These are phyloP conservation scores for Boechera retrofracta DNA, from an alignment of 345 rosid species.

Conservation along the genomic window DNA sequence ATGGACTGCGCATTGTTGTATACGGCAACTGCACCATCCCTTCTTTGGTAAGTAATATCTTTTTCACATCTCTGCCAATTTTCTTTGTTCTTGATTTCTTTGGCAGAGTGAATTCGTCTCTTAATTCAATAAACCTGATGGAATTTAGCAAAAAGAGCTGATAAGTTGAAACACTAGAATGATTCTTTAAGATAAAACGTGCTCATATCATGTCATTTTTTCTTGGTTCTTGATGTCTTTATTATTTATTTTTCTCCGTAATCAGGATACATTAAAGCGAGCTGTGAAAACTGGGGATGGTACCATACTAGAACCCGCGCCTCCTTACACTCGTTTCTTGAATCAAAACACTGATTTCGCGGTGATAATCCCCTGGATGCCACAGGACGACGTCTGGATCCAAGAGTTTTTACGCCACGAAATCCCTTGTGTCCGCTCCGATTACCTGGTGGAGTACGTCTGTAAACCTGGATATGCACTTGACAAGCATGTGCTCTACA, in stretches of 20 bases:
- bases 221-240: neutral
- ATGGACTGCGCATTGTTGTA: constrained; percentile 72
- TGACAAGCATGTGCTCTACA: constrained; percentile 77
- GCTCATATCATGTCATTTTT: neutral
- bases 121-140: constrained; percentile 12
- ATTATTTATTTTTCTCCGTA: neutral
- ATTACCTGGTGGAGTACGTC: constrained; percentile 92
- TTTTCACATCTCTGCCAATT: neutral
- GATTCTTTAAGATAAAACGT: neutral
- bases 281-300: constrained; percentile 96
- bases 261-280: constrained; percentile 93
- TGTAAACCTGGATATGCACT: constrained; percentile 91
- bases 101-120: constrained; percentile 1
- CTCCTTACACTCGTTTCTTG: constrained; percentile 88
- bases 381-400: constrained; percentile 73
- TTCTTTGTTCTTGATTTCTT: neutral
- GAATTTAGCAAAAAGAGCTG: neutral
- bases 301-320: constrained; percentile 84
- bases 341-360: constrained; percentile 78
- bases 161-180: constrained; percentile 8
- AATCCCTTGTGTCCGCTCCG: constrained; percentile 82
- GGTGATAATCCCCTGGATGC: constrained; percentile 76
- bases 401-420: constrained; percentile 83
- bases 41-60: constrained; percentile 67
- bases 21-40: constrained; percentile 94